phyloP scores from a whole-genome alignment of 2,329 filamentous ascomycete genomes.

The Basipetospora chlamydospora region DNA sequence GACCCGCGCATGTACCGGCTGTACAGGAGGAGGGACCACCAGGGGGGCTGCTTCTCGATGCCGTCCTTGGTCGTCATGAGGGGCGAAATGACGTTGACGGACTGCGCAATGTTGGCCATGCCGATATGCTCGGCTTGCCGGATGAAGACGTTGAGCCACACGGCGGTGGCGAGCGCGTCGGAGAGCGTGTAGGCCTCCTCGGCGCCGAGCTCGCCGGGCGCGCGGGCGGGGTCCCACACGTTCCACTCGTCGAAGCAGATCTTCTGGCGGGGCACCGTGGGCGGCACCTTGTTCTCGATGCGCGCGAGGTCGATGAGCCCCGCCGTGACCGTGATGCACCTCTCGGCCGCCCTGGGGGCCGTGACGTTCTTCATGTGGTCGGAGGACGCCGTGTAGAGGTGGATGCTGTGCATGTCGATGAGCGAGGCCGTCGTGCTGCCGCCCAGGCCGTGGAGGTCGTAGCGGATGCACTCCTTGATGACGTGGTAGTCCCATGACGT shows the following conservation, averaged over 20 bases:
- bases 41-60: slow-evolving; percentile 56
- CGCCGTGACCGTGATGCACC: slow-evolving; percentile 56
- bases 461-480: slow-evolving; percentile 49
- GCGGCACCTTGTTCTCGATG: slow-evolving; percentile 50
- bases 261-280: slow-evolving; percentile 43
- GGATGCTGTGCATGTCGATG: slow-evolving; percentile 71
- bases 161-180: slow-evolving; percentile 58
- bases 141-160: slow-evolving; percentile 65
- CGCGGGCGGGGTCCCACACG: slow-evolving; percentile 61
- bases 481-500: slow-evolving; percentile 61
- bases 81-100: slow-evolving; percentile 63
- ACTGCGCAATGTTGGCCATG: slow-evolving; percentile 69
- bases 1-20: slow-evolving; percentile 52
- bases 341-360: slow-evolving; percentile 55
- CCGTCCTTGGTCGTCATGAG: slow-evolving; percentile 55
- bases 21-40: slow-evolving; percentile 61
- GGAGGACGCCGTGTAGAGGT: slow-evolving; percentile 55
- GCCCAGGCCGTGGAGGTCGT: slow-evolving; percentile 18
- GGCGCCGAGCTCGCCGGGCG: slow-evolving; percentile 55
- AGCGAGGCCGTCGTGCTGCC: slow-evolving; percentile 23
- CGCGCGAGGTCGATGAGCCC: slow-evolving; percentile 58
- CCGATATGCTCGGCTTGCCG: slow-evolving; percentile 56
- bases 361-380: slow-evolving; percentile 26
- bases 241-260: slow-evolving; percentile 84
- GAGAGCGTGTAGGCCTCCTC: slow-evolving; percentile 62